Base-by-base conservation (phyloP, 2,329 filamentous ascomycete genomes). In the Pseudovirgaria hyperparasitica region DNA sequence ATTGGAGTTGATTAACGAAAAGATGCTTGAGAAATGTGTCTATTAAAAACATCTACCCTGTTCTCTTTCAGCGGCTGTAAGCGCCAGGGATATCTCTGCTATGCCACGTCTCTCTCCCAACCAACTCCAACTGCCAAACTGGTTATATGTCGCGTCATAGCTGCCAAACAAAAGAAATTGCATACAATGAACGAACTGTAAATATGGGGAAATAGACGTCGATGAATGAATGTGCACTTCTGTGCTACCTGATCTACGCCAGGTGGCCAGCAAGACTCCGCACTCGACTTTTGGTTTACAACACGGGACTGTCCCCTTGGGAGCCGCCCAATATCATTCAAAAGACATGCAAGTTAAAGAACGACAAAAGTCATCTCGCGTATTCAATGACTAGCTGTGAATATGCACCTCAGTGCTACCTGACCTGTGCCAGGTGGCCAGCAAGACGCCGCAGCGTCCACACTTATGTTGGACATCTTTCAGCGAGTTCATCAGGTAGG, bases 401-500 rank as follows among this genome's bases (percentile, higher is more conserved):
- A 54, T 51, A 21, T 61, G 50, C 19, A 65, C 55, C 36, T 63
- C 57, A 0, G 59, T 55, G 16, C 51, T 52, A 1, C 62, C 62
- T 34, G 58, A 63, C 5, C 57, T 54, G 43, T 66, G 61, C 57
- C 59, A 66, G 0, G 53, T 58, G 1, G 60, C 62, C 23, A 67
- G 50, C 29, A 57, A 33, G 2, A 48, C 47, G 18, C 56, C 55
- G 31, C 63, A 67, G 17, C 52, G 48, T 2, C 59, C 58, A 29
- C 63, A 67, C 32, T 54, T 55, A 38, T 67, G 63, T 34, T 58
- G 42, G 4, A 62, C 57, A 28, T 66, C 58, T 42, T 67, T 67
- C 27, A 61, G 45, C 22, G 50, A 54, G 15, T 52, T 52, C 40
- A 65, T 54, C 16, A 63, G 20, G 34, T 66, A 67, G 1, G 63